phyloP scores from a whole-genome alignment of 164 flowering plant species.

The Annona cherimola region DNA sequence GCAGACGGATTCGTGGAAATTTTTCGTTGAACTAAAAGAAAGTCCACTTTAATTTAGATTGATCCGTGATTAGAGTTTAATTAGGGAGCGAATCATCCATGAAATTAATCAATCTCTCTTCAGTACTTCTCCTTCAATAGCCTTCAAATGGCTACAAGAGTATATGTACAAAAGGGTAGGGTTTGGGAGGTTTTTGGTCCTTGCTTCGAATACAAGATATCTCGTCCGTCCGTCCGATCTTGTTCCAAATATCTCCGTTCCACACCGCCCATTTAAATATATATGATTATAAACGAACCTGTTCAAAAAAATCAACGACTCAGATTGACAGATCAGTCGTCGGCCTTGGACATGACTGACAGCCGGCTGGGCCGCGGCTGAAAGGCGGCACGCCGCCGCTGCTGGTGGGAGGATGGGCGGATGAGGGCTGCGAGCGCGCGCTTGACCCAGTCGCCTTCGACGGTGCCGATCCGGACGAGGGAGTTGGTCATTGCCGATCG shows the following conservation, averaged over 20 bases:
- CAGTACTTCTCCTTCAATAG: not conserved
- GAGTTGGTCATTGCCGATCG: slow-evolving; percentile 74
- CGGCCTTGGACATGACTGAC: slow-evolving; percentile 49
- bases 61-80: not conserved
- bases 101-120: not conserved
- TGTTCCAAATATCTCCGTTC: not conserved
- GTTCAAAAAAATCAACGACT: not conserved
- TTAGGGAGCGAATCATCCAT: not conserved
- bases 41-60: too few relatives aligned
- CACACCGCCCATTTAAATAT: not conserved
- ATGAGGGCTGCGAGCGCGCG: slow-evolving; percentile 52
- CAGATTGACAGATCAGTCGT: slow-evolving; percentile 1
- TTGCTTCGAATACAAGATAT: too few relatives aligned
- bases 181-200: too few relatives aligned
- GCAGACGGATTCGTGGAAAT: not conserved
- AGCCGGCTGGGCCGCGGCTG: slow-evolving; percentile 55
- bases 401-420: slow-evolving; percentile 62
- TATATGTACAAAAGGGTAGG: not conserved
- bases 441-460: slow-evolving; percentile 55
- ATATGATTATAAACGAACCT: slow-evolving; percentile 21
- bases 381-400: slow-evolving; percentile 35
- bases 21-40: too few relatives aligned
- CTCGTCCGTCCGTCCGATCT: too few relatives aligned
- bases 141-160: not conserved
- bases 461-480: slow-evolving; percentile 57